Conservation (phyloP, 192 early-diverging fungal species). For the Coemansia sp. region DNA sequence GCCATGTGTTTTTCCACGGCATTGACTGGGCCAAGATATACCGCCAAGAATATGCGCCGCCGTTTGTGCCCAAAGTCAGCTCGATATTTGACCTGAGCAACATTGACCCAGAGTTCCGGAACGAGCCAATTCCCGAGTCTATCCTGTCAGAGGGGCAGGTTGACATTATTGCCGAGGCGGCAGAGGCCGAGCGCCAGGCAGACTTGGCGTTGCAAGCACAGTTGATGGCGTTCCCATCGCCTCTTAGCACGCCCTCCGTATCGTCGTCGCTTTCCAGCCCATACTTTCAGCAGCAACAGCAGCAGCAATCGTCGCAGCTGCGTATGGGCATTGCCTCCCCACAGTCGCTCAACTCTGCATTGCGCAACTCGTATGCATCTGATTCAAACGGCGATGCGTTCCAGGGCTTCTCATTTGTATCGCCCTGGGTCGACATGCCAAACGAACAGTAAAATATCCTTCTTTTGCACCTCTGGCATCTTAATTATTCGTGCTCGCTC, state of each 20-base stretch:
- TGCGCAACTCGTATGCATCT: constrained; percentile 16
- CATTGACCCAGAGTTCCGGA: constrained; percentile 56
- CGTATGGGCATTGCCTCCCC: constrained; percentile 22
- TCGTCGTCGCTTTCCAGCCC: constrained; percentile 19
- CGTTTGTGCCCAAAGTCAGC: constrained; percentile 67
- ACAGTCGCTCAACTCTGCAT: constrained; percentile 13
- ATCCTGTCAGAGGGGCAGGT: constrained; percentile 49
- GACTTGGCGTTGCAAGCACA: constrained; percentile 43
- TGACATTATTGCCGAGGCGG: constrained; percentile 38
- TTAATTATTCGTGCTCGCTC: not conserved
- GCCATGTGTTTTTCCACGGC: constrained; percentile 63
- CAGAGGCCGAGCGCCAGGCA: constrained; percentile 48
- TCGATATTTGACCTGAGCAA: constrained; percentile 55
- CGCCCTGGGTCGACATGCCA: constrained; percentile 43
- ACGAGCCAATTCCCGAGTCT: constrained; percentile 50
- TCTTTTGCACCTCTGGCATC: not conserved
- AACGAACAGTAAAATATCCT: constrained; percentile 20
- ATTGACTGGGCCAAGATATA: constrained; percentile 68
- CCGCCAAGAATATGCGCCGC: constrained; percentile 63
- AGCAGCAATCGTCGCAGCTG: constrained; percentile 8
- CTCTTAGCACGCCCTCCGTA: constrained; percentile 21
- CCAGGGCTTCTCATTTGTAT: constrained; percentile 55
- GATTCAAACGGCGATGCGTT: constrained; percentile 35
- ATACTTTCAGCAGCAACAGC: constrained; percentile 30
- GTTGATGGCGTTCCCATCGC: constrained; percentile 44